Evolutionary conservation across 2,329 filamentous ascomycete species (phyloP).

Genomic region (Colletotrichum chlorophyti): DNA sequence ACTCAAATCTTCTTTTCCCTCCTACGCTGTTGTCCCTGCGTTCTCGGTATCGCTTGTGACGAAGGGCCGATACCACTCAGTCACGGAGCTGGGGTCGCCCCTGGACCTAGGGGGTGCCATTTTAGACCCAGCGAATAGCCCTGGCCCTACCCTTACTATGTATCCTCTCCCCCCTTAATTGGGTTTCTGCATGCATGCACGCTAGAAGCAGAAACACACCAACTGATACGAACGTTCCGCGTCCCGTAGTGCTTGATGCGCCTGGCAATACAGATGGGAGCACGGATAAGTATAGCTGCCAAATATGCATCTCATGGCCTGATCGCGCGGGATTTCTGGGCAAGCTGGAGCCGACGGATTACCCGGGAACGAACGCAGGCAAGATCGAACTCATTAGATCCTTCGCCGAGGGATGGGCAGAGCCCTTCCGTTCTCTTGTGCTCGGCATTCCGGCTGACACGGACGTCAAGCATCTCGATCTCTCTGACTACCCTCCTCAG

Average conservation of each 20-base stretch:
- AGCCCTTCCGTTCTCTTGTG: conserved; percentile 53
- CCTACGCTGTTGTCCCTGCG: background rate
- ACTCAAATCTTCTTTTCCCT: background rate
- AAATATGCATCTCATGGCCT: conserved; percentile 61
- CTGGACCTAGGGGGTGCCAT: too few species aligned
- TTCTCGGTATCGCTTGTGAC: too few species aligned
- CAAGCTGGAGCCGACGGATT: conserved; percentile 38
- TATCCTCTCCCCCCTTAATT: too few species aligned
- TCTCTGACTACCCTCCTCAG: conserved; percentile 56
- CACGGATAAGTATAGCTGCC: conserved; percentile 46
- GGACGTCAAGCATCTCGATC: conserved; percentile 50
- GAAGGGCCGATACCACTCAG: too few species aligned
- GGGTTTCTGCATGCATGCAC: background rate
- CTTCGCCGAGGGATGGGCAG: conserved; percentile 53
- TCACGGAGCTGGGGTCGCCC: background rate
- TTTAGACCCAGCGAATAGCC: too few species aligned
- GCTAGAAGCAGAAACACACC: background rate
- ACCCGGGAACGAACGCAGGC: conserved; percentile 47
- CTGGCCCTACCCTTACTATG: background rate
- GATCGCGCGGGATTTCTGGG: conserved; percentile 42
- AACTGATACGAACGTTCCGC: background rate
- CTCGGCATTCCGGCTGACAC: conserved; percentile 46
- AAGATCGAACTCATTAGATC: conserved; percentile 49
- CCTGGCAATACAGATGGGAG: conserved; percentile 47
- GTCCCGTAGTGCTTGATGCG: conserved; percentile 51